Evolutionary conservation across 192 early-diverging fungal species (phyloP), one percentile per base, ranked within the genome.

Genomic region (Gryganskiella cystojenkinii): DNA sequence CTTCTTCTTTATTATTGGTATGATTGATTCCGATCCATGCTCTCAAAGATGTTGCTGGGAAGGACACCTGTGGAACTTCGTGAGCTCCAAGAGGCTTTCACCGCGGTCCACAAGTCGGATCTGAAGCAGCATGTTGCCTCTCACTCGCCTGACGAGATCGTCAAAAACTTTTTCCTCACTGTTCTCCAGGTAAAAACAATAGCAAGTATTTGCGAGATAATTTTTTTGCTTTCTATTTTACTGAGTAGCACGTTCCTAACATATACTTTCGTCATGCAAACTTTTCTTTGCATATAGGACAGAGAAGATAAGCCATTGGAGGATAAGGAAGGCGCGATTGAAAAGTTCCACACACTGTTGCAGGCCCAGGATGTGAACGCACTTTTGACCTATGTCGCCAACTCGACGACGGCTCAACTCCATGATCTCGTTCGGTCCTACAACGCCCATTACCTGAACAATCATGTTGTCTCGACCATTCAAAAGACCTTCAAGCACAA

Each of bases 11-110:
- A n/a, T n/a, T n/a, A n/a, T n/a, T n/a, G n/a, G n/a, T n/a, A n/a
- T n/a, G n/a, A n/a, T n/a, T n/a, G n/a, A n/a, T n/a, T n/a, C n/a
- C n/a, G n/a, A n/a, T n/a, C n/a, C n/a, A n/a, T n/a, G n/a, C n/a
- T n/a, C n/a, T n/a, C n/a, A n/a, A n/a, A 78, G 74, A 51, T 78
- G 33, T 45, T 78, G 61, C 55, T 78, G 15, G 74, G 74, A 61
- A 64, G 56, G 25, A 78, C 74, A 1, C 55, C 74, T 20, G 67
- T 63, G 37, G 74, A 78, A 9, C 24, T 78, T 43, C 34, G 45
- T 37, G 74, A 78, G 34, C 66, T 78, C 42, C 27, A 60, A 15
- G 74, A 69, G 13, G 74, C 74, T 1, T 78, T 35, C 49, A 64
- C 28, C 0, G 49, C 74, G 0, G 61, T 78, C 10, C 43, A 69